Evolutionary conservation across 2,329 filamentous ascomycete genomes (phyloP).

Genomic region (Cryphonectria carpinicola): DNA sequence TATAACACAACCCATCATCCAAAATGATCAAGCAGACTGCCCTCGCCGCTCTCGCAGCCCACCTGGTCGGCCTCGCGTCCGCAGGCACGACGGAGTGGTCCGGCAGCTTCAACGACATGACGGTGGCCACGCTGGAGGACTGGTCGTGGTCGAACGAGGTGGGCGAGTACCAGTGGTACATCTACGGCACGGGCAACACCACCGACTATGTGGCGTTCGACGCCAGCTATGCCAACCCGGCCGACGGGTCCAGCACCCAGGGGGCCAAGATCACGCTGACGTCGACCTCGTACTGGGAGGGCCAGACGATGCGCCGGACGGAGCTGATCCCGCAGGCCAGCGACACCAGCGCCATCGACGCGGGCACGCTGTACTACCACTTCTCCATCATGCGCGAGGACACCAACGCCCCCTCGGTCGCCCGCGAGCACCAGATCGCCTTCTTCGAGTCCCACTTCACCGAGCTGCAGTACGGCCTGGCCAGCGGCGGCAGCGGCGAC

Average conservation of each 20-base stretch:
- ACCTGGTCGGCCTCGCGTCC: slow-evolving; percentile 34
- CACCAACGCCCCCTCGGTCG: slow-evolving; percentile 60
- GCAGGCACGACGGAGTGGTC: slow-evolving; percentile 61
- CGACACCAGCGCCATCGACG: slow-evolving; percentile 63
- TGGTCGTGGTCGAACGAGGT: slow-evolving; percentile 68
- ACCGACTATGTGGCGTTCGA: slow-evolving; percentile 63
- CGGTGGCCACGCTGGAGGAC: slow-evolving; percentile 54
- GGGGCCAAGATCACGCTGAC: slow-evolving; percentile 68
- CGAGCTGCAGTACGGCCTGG: slow-evolving; percentile 68
- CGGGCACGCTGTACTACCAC: slow-evolving; percentile 68
- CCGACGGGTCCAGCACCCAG: slow-evolving; percentile 59
- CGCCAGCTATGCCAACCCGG: slow-evolving; percentile 62
- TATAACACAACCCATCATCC: neutral
- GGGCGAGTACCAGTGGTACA: slow-evolving; percentile 72
- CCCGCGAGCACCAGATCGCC: slow-evolving; percentile 65
- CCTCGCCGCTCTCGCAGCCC: slow-evolving; percentile 28
- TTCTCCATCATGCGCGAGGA: slow-evolving; percentile 63
- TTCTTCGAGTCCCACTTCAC: slow-evolving; percentile 70
- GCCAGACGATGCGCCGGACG: slow-evolving; percentile 68
- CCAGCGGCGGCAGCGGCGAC: slow-evolving; percentile 45
- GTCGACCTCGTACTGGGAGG: slow-evolving; percentile 67
- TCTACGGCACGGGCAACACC: slow-evolving; percentile 61
- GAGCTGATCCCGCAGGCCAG: slow-evolving; percentile 66
- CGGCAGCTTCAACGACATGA: slow-evolving; percentile 61
- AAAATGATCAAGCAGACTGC: slow-evolving; percentile 27